These are phyloP conservation scores for Abelmoschus esculentus DNA, from an alignment of 345 rosid species.

Conservation along the genomic window DNA sequence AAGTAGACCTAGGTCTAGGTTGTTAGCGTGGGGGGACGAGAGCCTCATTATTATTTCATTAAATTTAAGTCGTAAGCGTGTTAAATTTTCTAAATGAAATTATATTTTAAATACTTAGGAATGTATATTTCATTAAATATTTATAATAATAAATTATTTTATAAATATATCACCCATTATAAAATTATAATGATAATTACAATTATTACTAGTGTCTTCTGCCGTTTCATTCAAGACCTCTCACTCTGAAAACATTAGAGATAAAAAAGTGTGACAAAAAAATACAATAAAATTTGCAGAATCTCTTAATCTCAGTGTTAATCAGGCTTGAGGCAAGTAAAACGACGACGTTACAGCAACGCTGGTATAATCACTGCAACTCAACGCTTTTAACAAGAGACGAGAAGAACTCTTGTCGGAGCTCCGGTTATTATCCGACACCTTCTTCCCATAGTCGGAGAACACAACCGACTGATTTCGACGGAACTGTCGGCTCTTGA, in stretches of 20 bases:
- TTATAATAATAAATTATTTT: too few species aligned
- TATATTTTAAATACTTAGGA: too few species aligned
- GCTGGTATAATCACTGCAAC: slow-evolving; percentile 52
- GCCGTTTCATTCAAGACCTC: too few species aligned
- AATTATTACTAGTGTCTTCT: too few species aligned
- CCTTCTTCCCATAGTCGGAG: slow-evolving; percentile 15
- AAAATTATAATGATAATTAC: too few species aligned
- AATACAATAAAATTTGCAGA: not conserved
- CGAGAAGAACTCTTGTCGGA: slow-evolving; percentile 34
- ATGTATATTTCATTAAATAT: too few species aligned
- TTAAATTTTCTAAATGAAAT: too few species aligned
- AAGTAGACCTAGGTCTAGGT: too few species aligned
- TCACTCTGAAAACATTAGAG: not conserved
- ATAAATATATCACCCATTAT: too few species aligned
- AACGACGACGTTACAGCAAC: slow-evolving; percentile 52
- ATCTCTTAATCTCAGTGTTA: not conserved
- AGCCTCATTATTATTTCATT: too few species aligned
- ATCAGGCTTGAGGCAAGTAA: slow-evolving; percentile 17
- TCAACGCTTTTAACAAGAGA: slow-evolving; percentile 46
- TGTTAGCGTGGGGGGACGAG: slow-evolving; percentile 28
- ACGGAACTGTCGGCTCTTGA: slow-evolving; percentile 57
- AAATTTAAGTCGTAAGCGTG: too few species aligned
- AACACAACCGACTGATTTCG: slow-evolving; percentile 39
- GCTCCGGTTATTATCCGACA: slow-evolving; percentile 17
- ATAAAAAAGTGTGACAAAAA: not conserved